Conservation (phyloP, 2,329 filamentous ascomycete genomes). For the Arthroderma sp. region DNA sequence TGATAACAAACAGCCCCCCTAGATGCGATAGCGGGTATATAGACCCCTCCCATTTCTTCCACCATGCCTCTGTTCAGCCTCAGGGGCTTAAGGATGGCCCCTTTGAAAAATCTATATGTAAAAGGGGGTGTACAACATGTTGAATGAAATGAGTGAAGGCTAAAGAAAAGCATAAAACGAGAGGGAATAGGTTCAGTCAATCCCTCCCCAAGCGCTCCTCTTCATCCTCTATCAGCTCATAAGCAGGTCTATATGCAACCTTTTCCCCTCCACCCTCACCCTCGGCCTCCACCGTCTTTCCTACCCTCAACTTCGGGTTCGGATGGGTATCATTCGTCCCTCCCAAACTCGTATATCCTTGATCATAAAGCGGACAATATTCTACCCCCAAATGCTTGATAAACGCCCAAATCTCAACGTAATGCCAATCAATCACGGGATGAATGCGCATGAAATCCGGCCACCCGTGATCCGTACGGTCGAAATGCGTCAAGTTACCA, state of each 20-base stretch:
- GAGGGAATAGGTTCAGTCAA: slow-evolving; percentile 17
- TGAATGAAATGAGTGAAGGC: not conserved
- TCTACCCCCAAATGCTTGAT: slow-evolving; percentile 59
- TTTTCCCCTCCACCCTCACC: slow-evolving; percentile 19
- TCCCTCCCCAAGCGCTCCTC: slow-evolving; percentile 69
- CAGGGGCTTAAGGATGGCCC: too few relatives aligned
- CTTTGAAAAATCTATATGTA: too few relatives aligned
- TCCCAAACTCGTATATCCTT: slow-evolving; percentile 83
- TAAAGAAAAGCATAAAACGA: not conserved
- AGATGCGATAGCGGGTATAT: not conserved
- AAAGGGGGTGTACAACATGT: not conserved
- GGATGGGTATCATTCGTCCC: slow-evolving; percentile 79
- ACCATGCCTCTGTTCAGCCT: not conserved
- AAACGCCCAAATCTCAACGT: slow-evolving; percentile 86
- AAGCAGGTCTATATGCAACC: slow-evolving; percentile 55
- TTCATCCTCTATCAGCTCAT: slow-evolving; percentile 60
- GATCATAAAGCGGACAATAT: slow-evolving; percentile 80
- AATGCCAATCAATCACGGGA: slow-evolving; percentile 96
- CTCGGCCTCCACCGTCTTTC: not conserved
- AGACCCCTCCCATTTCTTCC: not conserved
- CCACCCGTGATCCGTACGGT: slow-evolving; percentile 80
- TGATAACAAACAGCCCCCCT: not conserved
- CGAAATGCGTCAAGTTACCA: slow-evolving; percentile 64
- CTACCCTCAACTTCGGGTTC: slow-evolving; percentile 57
- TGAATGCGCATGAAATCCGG: slow-evolving; percentile 86